Evolutionary conservation across 768 basidiomycete species (phyloP).

Genomic region (Hirschioporus abietinus): DNA sequence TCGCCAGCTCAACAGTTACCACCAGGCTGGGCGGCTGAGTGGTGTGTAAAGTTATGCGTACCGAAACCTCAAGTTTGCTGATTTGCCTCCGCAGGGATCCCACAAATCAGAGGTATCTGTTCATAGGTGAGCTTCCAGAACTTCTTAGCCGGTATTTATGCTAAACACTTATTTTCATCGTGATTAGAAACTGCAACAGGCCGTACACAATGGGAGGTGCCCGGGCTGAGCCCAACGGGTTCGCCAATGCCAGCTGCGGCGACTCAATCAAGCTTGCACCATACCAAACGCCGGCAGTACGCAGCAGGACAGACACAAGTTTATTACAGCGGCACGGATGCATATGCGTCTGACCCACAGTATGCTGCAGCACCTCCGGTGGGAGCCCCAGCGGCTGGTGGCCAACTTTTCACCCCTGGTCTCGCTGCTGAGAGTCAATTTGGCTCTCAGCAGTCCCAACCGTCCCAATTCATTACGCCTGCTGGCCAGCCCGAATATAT

Average conservation of each 20-base stretch:
- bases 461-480: slow-evolving; percentile 40
- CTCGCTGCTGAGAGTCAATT: slow-evolving; percentile 67
- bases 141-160: neutral
- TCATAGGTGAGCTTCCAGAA: slow-evolving; percentile 62
- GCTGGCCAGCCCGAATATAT: slow-evolving; percentile 38
- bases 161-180: slow-evolving; percentile 11
- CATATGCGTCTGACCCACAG: slow-evolving; percentile 35
- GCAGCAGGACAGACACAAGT: slow-evolving; percentile 91
- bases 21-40: slow-evolving; percentile 90
- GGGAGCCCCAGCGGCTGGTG: slow-evolving; percentile 15
- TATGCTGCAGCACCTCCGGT: slow-evolving; percentile 35
- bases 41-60: slow-evolving; percentile 42
- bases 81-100: slow-evolving; percentile 55
- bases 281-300: slow-evolving; percentile 82
- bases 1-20: slow-evolving; percentile 66
- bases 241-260: slow-evolving; percentile 38
- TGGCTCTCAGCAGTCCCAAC: slow-evolving; percentile 52
- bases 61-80: slow-evolving; percentile 16
- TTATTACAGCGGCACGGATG: slow-evolving; percentile 55
- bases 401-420: slow-evolving; percentile 84
- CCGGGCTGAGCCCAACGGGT: slow-evolving; percentile 34
- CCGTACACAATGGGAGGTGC: slow-evolving; percentile 86
- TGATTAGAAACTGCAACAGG: slow-evolving; percentile 74
- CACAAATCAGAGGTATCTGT: slow-evolving; percentile 76
- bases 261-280: slow-evolving; percentile 38